Evolutionary conservation across 345 rosid genomes (phyloP).

Genomic region (Reutealis trisperma): DNA sequence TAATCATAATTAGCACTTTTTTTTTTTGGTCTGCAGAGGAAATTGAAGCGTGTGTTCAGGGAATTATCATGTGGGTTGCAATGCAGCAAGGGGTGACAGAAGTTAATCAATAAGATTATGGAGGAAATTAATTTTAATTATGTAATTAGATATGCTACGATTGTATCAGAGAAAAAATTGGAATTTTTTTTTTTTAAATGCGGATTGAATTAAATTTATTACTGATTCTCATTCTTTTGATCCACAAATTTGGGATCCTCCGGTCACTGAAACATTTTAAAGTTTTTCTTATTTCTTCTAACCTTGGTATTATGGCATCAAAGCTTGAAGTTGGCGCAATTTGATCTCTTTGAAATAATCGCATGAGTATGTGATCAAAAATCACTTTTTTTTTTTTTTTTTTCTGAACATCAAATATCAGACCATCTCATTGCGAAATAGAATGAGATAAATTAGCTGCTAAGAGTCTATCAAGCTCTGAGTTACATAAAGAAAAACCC

Average conservation of each 20-base stretch:
- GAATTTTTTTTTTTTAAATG: background rate
- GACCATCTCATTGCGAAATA: no score
- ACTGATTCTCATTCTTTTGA: background rate
- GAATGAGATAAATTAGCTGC: no score
- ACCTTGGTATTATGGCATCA: background rate
- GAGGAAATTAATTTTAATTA: background rate
- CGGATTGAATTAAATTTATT: background rate
- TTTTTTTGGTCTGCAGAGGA: constrained; percentile 29
- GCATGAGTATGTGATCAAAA: no score
- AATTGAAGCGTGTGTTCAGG: constrained; percentile 34
- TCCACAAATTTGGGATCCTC: constrained; percentile 15
- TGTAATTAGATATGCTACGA: background rate
- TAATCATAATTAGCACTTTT: background rate
- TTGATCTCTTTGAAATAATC: no score
- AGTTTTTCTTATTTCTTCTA: constrained; percentile 4
- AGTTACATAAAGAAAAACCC: no score
- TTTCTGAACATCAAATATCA: no score
- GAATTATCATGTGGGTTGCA: constrained; percentile 30
- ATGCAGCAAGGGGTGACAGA: constrained; percentile 12
- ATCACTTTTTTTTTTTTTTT: no score
- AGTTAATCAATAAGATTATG: background rate
- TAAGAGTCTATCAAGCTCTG: no score
- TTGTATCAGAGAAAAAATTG: background rate
- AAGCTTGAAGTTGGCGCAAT: background rate
- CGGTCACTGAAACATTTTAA: constrained; percentile 3